Base-by-base conservation (phyloP, 225 moss, liverwort and hornwort genomes). In the Bryoerythrophyllum caledonicum region DNA sequence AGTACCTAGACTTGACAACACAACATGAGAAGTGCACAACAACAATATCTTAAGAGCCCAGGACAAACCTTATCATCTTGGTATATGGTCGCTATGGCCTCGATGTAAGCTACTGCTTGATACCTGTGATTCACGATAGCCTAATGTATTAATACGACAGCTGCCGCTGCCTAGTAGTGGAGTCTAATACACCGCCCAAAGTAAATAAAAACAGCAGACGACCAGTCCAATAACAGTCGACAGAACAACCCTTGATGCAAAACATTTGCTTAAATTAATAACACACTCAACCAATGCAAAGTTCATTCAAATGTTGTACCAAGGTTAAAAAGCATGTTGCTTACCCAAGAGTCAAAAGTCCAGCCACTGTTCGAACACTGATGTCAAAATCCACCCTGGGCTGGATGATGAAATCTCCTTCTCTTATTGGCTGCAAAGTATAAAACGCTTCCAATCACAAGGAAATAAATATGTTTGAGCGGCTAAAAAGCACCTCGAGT, bases 321-420 rank as follows among this genome's bases (percentile, higher is more conserved):
- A 57, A 68, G 63, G 34, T 62, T 37, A 78, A 13, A 63, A 56
- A 63, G 14, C 37, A 75, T 60, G 80, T 65, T 62, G 58, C 83
- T 79, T 87, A 93, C 91, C 93, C 93, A 56, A 93, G 89, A 73
- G 91, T 76, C 73, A 93, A 80, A 73, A 93, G 86, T 67, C 93
- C 93, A 71, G 93, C 93, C 71, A 93, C 93, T 75, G 93, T 91
- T 81, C 89, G 85, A 41, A 93, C 93, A 72, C 93, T 93, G 46
- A 93, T 91, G 80, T 93, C 93, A 79, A 93, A 93, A 79, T 93
- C 93, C 69, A 93, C 91, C 83, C 89, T 87, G 56, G 93, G 93
- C 74, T 93, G 93, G 53, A 93, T 91, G 70, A 93, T 91, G 53
- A 93, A 93, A 79, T 93, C 93, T 77, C 93, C 87, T 70, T 93